These are phyloP conservation scores for Solanum hybrid DNA, from an alignment of 305 asterid species.

Conservation along the genomic window DNA sequence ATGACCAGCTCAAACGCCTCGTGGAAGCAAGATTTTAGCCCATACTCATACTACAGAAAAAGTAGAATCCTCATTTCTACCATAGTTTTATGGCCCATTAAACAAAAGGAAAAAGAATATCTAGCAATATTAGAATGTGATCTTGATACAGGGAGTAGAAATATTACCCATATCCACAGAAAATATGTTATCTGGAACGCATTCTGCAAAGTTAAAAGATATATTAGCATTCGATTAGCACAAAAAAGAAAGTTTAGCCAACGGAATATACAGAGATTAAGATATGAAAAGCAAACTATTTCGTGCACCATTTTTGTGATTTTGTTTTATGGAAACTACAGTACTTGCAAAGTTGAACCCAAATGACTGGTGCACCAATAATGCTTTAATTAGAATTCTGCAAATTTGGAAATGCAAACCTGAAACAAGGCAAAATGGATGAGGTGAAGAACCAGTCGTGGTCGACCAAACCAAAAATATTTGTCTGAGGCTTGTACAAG, in stretches of 20 bases:
- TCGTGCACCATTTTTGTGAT: background rate
- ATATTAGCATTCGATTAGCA: no score
- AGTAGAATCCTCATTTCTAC: background rate
- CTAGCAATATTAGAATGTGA: background rate
- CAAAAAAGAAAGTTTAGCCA: background rate
- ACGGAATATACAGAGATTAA: background rate
- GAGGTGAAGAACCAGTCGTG: constrained; percentile 59
- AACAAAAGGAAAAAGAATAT: background rate
- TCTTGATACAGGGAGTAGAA: constrained; percentile 6
- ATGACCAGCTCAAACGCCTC: constrained; percentile 34
- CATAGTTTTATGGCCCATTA: background rate
- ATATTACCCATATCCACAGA: constrained; percentile 81
- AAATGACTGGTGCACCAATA: background rate
- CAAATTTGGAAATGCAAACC: constrained; percentile 31
- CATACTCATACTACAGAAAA: constrained; percentile 58
- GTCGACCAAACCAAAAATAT: constrained; percentile 81
- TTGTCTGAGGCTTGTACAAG: constrained; percentile 79
- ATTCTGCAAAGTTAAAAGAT: constrained; percentile 38
- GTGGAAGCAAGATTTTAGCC: constrained; percentile 67
- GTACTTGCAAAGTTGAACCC: background rate
- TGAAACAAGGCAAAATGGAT: constrained; percentile 83
- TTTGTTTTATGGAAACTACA: background rate
- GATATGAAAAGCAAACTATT: background rate
- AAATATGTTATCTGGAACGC: constrained; percentile 81
- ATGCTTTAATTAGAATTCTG: background rate